Conservation (phyloP, 192 early-diverging fungal species). For the Oehlia diaphana region DNA sequence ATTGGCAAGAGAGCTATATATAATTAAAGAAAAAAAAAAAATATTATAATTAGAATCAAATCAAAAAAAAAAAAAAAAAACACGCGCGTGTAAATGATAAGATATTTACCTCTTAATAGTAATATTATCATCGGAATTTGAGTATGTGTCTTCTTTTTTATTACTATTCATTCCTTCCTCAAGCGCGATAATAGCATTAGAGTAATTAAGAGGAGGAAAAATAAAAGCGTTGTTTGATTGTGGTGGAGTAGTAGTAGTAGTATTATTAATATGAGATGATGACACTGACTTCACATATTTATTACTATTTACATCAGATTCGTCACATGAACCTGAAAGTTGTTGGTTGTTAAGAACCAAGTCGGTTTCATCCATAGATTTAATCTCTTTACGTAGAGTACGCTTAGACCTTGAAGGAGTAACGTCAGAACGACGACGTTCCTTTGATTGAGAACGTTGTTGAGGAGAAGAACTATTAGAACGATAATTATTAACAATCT, state of each 20-base stretch:
- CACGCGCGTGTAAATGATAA: neutral
- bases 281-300: neutral
- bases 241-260: neutral
- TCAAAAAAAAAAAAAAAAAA: no score
- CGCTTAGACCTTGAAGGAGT: conserved; percentile 43
- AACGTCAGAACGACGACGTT: conserved; percentile 19
- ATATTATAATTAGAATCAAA: no score
- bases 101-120: neutral
- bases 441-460: neutral
- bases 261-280: neutral
- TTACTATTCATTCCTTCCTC: conserved; percentile 15
- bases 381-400: conserved; percentile 50
- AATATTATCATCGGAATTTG: neutral
- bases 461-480: neutral
- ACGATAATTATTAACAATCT: neutral
- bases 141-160: neutral
- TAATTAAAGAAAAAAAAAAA: no score
- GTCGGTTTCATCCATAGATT: conserved; percentile 7
- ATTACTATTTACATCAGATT: conserved; percentile 31
- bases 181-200: conserved; percentile 19
- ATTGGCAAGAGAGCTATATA: no score
- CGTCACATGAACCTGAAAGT: neutral
- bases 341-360: neutral
- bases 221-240: conserved; percentile 3
- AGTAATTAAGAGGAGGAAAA: conserved; percentile 17